phyloP scores from a whole-genome alignment of 1,284 basidiomycete species.

The Sphaerobolus stellatus region DNA sequence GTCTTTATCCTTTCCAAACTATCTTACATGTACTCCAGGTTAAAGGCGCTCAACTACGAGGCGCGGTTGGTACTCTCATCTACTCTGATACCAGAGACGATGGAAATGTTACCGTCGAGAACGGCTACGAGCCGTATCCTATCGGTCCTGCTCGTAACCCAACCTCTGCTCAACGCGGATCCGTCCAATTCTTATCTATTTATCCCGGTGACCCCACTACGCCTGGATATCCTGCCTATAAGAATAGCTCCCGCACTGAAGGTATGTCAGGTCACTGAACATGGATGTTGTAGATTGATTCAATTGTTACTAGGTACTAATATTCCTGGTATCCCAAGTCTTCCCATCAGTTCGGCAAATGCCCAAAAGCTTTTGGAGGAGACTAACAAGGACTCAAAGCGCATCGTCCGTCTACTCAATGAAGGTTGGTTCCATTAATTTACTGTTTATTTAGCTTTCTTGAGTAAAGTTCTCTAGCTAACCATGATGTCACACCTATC shows the following conservation, averaged over 20 bases:
- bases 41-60: slow-evolving; percentile 80
- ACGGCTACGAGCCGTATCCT: slow-evolving; percentile 78
- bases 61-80: slow-evolving; percentile 67
- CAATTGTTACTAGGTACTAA: slow-evolving; percentile 43
- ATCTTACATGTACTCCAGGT: slow-evolving; percentile 42
- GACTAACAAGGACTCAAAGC: slow-evolving; percentile 39
- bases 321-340: slow-evolving; percentile 80
- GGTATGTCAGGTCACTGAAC: slow-evolving; percentile 19
- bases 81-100: slow-evolving; percentile 91
- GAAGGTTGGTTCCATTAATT: slow-evolving; percentile 45
- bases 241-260: slow-evolving; percentile 71
- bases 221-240: slow-evolving; percentile 85
- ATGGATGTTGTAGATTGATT: neutral
- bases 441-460: slow-evolving; percentile 9
- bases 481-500: slow-evolving; percentile 74
- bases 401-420: slow-evolving; percentile 57
- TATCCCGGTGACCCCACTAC: slow-evolving; percentile 77
- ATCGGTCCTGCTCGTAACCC: slow-evolving; percentile 87
- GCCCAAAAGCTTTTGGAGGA: slow-evolving; percentile 62
- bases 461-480: slow-evolving; percentile 42
- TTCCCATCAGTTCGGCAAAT: slow-evolving; percentile 74
- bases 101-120: slow-evolving; percentile 75
- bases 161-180: slow-evolving; percentile 82
- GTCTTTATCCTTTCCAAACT: neutral
- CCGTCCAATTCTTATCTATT: slow-evolving; percentile 76